These are phyloP conservation scores for Pestalotiopsis sp. DNA, from an alignment of 2,329 filamentous ascomycete species.

Conservation along the genomic window DNA sequence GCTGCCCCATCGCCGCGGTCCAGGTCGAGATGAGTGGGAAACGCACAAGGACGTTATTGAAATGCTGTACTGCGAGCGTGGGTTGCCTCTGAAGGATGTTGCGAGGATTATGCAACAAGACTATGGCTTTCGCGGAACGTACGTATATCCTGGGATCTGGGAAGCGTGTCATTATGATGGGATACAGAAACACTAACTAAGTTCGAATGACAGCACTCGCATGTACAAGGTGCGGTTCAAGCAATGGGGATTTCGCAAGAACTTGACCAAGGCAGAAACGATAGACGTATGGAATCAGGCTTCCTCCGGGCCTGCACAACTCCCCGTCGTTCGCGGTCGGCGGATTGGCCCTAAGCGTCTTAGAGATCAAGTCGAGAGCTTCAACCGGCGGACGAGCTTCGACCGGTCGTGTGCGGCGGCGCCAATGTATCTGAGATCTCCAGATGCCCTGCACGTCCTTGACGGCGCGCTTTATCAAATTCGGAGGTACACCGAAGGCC, in stretches of 20 bases:
- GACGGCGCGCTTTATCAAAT: neutral
- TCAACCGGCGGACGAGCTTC: neutral
- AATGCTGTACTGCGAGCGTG: neutral
- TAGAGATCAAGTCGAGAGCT: neutral
- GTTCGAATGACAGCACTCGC: neutral
- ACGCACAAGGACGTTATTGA: neutral
- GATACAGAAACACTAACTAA: neutral
- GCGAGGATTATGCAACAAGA: neutral
- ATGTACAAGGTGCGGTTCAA: neutral
- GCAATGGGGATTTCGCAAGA: neutral
- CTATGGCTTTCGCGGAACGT: neutral
- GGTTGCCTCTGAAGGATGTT: neutral
- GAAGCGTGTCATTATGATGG: no score
- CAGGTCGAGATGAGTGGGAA: neutral
- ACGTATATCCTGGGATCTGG: neutral
- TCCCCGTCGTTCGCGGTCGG: neutral
- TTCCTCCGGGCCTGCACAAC: neutral
- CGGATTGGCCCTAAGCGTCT: neutral
- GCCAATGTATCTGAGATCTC: neutral
- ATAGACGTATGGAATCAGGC: neutral
- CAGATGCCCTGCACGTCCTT: neutral
- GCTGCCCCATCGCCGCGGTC: neutral
- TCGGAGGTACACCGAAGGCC: neutral
- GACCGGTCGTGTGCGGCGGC: neutral
- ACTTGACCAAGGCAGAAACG: neutral